Conservation (phyloP, 2,329 filamentous ascomycete species). For the Beauveria sp. region DNA sequence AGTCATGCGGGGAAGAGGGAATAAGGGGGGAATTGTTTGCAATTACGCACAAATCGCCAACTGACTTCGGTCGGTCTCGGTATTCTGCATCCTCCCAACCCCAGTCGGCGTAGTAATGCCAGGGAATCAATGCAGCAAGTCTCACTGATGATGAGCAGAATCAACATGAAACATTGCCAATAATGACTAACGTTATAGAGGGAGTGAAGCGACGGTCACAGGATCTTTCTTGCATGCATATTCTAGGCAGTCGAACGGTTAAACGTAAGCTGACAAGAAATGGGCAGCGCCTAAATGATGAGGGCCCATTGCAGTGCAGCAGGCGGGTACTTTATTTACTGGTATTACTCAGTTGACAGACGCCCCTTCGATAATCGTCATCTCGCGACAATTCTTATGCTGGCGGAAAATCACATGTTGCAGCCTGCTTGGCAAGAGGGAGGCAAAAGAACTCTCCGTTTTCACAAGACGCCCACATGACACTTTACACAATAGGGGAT, state of each 20-base stretch:
- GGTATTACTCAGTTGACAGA: not conserved
- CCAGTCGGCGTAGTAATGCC: not conserved
- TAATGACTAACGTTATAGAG: not conserved
- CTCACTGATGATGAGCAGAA: not conserved
- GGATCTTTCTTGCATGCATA: no score
- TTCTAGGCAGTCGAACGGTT: not conserved
- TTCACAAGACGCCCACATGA: no score
- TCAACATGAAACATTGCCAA: not conserved
- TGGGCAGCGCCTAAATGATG: no score
- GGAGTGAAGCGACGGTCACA: not conserved
- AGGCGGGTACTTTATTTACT: no score
- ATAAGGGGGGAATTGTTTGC: no score
- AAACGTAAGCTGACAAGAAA: not conserved
- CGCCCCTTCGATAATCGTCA: not conserved
- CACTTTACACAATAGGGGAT: no score
- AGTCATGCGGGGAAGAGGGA: no score
- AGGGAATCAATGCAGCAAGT: not conserved
- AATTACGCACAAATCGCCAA: not conserved
- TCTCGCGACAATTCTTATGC: not conserved
- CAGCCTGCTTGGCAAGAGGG: no score
- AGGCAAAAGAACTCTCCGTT: no score
- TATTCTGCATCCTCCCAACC: not conserved
- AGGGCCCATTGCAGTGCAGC: no score
- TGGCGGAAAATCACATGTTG: no score
- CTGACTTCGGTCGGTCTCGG: not conserved